These are phyloP conservation scores for Lunularia cruciata DNA, from an alignment of 225 moss, liverwort and hornwort genomes.

Conservation along the genomic window DNA sequence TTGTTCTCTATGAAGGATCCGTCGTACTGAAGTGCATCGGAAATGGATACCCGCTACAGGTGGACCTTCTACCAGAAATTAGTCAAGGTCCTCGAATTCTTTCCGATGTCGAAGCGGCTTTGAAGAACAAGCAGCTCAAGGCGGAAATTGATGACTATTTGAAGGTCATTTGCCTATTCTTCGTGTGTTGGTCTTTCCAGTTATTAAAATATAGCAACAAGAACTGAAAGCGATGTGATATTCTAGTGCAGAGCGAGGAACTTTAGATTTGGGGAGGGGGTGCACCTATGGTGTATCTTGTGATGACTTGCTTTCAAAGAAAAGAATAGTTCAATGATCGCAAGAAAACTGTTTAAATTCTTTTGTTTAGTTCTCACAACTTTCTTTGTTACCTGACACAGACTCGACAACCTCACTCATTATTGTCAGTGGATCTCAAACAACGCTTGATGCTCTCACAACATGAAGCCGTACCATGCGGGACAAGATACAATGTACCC, in stretches of 20 bases:
- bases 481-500: slow-evolving; percentile 87
- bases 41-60: slow-evolving; percentile 38
- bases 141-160: slow-evolving; percentile 87
- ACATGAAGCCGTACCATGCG: slow-evolving; percentile 68
- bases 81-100: slow-evolving; percentile 85
- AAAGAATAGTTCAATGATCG: no score
- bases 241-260: no score
- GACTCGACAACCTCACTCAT: slow-evolving; percentile 75
- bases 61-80: slow-evolving; percentile 92
- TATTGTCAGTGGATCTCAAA: slow-evolving; percentile 78
- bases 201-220: no score
- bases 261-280: no score
- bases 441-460: slow-evolving; percentile 70
- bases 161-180: slow-evolving; percentile 49
- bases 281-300: no score
- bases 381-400: slow-evolving; percentile 9
- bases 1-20: neutral
- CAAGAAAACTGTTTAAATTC: neutral
- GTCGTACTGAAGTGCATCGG: neutral
- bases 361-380: neutral
- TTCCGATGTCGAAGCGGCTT: slow-evolving; percentile 82
- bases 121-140: slow-evolving; percentile 84
- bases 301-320: no score
- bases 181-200: no score
- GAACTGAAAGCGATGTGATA: no score